Evolutionary conservation across 768 basidiomycete genomes (phyloP), one percentile per base, ranked within the genome.

Genomic region (Lactarius vividus): DNA sequence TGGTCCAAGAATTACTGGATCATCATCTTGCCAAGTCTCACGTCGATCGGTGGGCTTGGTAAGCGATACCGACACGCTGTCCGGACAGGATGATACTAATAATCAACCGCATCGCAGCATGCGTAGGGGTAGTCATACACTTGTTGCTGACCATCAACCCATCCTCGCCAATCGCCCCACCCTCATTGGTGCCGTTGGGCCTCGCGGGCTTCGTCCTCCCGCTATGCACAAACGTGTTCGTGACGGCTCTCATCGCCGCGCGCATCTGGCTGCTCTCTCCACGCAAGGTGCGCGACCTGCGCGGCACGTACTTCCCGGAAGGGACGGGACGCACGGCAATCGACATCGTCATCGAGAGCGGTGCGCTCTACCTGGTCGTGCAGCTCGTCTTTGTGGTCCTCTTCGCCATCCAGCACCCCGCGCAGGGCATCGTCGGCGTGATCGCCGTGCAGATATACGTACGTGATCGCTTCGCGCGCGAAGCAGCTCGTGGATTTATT

Each of bases 341-440:
- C 40, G 69, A 62, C 46, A 75, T 81, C 62, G 69, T 80, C 65
- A 59, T 81, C 61, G 80, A 81, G 70, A 77, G 78, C 33, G 80
- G 80, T 2, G 69, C 72, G 29, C 73, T 81, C 46, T 81, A 79
- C 71, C 73, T 81, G n/a, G 56, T 72, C 26, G 73, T 73, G 54
- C 80, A 82, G 56, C 64, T 82, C 46, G 46, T 79, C n/a, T 79
- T 80, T n/a, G 77, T 79, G 56, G 66, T 78, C 18, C 73, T 80
- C 33, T 75, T 80, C 57, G 74, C 80, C 26, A 62, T 75, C 16
- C 35, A 66, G 31, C 72, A 74, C 60, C 72, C 75, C 8, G 78
- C 81, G n/a, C 72, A 76, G 61, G 77, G 68, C 7, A 73, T 82
- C 53, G 64, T 77, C 18, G 78, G 69, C n/a, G 75, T 75, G 29